Base-by-base conservation (phyloP, 2,329 filamentous ascomycete genomes). In the Achaetomium macrosporum region DNA sequence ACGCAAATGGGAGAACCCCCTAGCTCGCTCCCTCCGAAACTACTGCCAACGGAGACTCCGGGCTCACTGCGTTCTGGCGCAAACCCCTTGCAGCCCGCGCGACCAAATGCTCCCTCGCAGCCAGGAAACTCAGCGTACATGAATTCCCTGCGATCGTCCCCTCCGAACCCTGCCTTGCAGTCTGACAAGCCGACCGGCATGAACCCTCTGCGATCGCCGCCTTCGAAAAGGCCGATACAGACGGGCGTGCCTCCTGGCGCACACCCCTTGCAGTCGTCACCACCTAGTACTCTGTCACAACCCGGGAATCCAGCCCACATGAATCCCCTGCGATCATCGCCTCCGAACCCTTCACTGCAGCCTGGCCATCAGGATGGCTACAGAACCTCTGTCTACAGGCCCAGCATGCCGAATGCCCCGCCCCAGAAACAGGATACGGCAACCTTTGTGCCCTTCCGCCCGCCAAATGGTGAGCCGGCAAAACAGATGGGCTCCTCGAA, bases 341-440 rank as follows among this genome's bases (percentile, higher is more conserved):
- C 52, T 25, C 52, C 52, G 10, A 50, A 49, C 29, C 39, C 31
- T 16, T 39, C 42, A 10, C 31, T 13, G 11, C 40, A 47, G 39
- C 30, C 20, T 6, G 54, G 36, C 7, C 43, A 25, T 9, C 16
- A 25, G 16, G 2, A 13, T 5, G 20, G 15, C 2, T n/a, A 10
- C 19, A 16, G 42, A 6, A 13, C 46, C 5, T 13, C 46, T 1
- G 19, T 45, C n/a, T 49, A 55, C 47, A 37, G 47, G 44, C 51
- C 51, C 8, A 37, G 25, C 20, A n/a, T 13, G 25, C 13, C 40
- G 29, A 33, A 37, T 41, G 31, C 48, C 9, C 44, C 43, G 3
- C 47, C 54, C n/a, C 51, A 30, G 41, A 13, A 13, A 31, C 41
- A 51, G n/a, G 36, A 41, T 15, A 35, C 40, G 31, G 39, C 53